These are phyloP conservation scores for Colletotrichum magnum DNA, from an alignment of 2,329 filamentous ascomycete species.

Conservation along the genomic window DNA sequence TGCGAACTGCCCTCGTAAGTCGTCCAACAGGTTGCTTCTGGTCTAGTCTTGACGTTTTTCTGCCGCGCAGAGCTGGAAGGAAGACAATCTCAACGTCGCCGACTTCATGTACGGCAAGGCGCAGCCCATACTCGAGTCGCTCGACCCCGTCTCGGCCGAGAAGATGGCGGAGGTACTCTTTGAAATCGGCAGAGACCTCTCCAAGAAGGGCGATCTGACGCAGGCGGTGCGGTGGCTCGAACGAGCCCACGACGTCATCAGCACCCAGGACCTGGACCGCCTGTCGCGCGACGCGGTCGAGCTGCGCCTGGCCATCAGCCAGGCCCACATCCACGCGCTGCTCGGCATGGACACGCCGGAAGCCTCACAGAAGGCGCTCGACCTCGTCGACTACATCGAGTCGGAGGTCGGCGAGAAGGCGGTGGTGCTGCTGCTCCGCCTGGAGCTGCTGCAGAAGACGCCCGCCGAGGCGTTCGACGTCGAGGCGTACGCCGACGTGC, in stretches of 20 bases:
- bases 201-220: conserved; percentile 65
- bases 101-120: conserved; percentile 82
- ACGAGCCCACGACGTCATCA: conserved; percentile 73
- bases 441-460: conserved; percentile 73
- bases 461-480: conserved; percentile 63
- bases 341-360: conserved; percentile 63
- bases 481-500: conserved; percentile 63
- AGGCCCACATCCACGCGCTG: conserved; percentile 71
- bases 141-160: conserved; percentile 69
- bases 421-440: conserved; percentile 75
- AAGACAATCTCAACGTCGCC: conserved; percentile 80
- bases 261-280: conserved; percentile 66
- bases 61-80: conserved; percentile 76
- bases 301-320: conserved; percentile 75
- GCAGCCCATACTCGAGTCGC: conserved; percentile 51
- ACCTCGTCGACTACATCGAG: conserved; percentile 73
- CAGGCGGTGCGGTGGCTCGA: conserved; percentile 81
- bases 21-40: background rate
- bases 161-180: conserved; percentile 77
- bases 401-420: conserved; percentile 74
- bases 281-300: conserved; percentile 74
- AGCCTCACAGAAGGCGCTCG: conserved; percentile 64
- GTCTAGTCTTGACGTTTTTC: background rate
- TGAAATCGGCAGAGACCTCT: conserved; percentile 76
- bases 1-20: conserved; percentile 77